A percentile compares a stretch with the other conserved stretches of the same genome.
phyloP scores from a whole-genome alignment of 768 basidiomycete genomes.

The Nidularia sp. region DNA sequence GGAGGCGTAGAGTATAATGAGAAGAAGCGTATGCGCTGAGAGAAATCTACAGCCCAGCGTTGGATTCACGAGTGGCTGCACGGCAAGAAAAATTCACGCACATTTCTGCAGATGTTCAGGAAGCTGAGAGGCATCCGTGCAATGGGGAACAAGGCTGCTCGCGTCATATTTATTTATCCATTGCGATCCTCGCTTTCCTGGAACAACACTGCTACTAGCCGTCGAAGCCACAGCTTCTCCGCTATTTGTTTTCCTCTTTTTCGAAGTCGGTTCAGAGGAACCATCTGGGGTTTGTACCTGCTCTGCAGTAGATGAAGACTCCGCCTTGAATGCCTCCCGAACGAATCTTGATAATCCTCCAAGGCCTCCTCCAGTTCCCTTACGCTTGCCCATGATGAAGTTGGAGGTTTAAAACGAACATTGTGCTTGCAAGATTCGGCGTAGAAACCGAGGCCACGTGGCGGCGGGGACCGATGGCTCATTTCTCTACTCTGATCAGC shows the following conservation, averaged over 20 bases:
- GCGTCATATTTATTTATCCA: slow-evolving; percentile 56
- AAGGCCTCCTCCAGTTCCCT: slow-evolving; percentile 27
- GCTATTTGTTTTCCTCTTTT: background rate
- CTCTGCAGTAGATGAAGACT: slow-evolving; percentile 1
- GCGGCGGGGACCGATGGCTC: too few species aligned
- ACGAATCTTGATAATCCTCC: slow-evolving; percentile 41
- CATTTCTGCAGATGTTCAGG: slow-evolving; percentile 82
- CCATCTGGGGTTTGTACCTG: background rate
- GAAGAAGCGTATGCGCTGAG: slow-evolving; percentile 80
- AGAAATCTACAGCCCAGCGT: slow-evolving; percentile 58
- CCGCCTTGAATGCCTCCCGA: slow-evolving; percentile 28
- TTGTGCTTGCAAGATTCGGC: too few species aligned
- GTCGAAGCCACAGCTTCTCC: background rate
- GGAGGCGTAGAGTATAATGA: slow-evolving; percentile 62
- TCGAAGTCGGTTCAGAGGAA: background rate
- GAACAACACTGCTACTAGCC: background rate
- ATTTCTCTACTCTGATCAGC: too few species aligned
- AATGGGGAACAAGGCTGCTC: slow-evolving; percentile 70
- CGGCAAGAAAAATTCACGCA: slow-evolving; percentile 31
- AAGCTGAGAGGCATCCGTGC: slow-evolving; percentile 59
- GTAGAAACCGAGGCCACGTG: too few species aligned
- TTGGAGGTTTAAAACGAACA: too few species aligned
- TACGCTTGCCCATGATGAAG: background rate
- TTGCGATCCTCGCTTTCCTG: slow-evolving; percentile 8
- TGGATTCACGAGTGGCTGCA: background rate